Percentiles rank a stretch among this genome's conserved stretches.
These are phyloP conservation scores for Hypoxylon sp. DNA, from an alignment of 2,329 filamentous ascomycete species.

Conservation along the genomic window DNA sequence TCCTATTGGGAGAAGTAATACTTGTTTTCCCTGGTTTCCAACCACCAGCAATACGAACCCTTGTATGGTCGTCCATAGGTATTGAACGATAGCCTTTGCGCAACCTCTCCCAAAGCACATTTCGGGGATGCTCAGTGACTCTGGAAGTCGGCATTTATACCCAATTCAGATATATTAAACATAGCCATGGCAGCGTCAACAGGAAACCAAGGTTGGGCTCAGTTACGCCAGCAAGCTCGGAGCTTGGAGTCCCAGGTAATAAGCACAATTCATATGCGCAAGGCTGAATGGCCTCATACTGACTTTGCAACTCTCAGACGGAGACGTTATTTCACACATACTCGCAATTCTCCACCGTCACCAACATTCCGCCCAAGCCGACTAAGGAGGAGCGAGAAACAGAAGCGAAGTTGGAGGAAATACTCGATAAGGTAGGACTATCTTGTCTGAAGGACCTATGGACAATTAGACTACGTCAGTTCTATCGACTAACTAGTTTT, in stretches of 20 bases:
- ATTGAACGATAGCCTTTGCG: constrained; percentile 25
- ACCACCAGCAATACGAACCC: constrained; percentile 6
- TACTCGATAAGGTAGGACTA: constrained; percentile 79
- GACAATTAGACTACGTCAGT: constrained; percentile 20
- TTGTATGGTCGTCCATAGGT: constrained; percentile 24
- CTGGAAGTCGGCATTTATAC: constrained; percentile 24
- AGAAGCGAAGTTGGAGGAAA: constrained; percentile 84
- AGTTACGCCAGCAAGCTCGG: constrained; percentile 92
- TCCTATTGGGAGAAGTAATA: constrained; percentile 8
- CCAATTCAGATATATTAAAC: constrained; percentile 13
- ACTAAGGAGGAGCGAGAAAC: constrained; percentile 85
- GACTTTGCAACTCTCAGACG: constrained; percentile 68
- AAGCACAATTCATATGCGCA: background rate
- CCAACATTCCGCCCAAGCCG: constrained; percentile 84
- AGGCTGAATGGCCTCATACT: constrained; percentile 7
- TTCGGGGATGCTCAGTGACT: constrained; percentile 23
- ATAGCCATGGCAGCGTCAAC: constrained; percentile 64
- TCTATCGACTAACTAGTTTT: constrained; percentile 30
- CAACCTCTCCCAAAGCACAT: constrained; percentile 18
- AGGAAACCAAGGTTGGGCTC: constrained; percentile 83
- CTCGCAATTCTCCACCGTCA: constrained; percentile 87
- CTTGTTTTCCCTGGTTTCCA: background rate
- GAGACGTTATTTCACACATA: constrained; percentile 87
- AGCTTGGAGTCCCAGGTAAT: constrained; percentile 88
- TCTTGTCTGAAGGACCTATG: background rate